Conservation (phyloP, 2,329 filamentous ascomycete species). For the Scleromitrula shiraiana region DNA sequence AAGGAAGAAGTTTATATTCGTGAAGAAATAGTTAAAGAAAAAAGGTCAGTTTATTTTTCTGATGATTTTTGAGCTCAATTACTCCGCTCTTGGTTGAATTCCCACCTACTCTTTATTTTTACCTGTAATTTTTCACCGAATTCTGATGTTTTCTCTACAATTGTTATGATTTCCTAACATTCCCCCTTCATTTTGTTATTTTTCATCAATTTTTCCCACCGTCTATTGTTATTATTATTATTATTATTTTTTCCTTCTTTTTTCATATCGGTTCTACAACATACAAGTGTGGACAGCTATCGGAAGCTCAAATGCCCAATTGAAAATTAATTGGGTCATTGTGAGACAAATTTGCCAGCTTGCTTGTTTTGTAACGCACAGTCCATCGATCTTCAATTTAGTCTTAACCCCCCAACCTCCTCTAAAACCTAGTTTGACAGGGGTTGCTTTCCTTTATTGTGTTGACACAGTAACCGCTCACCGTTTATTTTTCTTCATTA, state of each 20-base stretch:
- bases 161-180: too few species aligned
- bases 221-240: not conserved
- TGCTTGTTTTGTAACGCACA: conserved; percentile 10
- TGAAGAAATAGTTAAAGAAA: conserved; percentile 39
- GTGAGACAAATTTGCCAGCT: conserved; percentile 12
- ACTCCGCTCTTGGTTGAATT: too few species aligned
- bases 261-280: conserved; percentile 3
- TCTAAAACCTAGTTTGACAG: conserved; percentile 8
- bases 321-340: conserved; percentile 9
- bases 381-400: conserved; percentile 9
- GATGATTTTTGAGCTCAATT: not conserved
- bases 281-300: conserved; percentile 9
- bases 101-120: not conserved
- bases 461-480: conserved; percentile 37
- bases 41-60: not conserved
- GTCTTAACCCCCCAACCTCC: conserved; percentile 8
- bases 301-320: conserved; percentile 6
- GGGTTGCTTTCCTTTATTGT: conserved; percentile 18
- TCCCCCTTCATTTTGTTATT: not conserved
- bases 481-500: conserved; percentile 21
- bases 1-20: conserved; percentile 44
- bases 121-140: conserved; percentile 1
- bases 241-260: not conserved
- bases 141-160: not conserved
- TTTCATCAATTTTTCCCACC: not conserved